Evolutionary conservation across 2,329 filamentous ascomycete species (phyloP), one percentile per base, ranked within the genome.

Genomic region (Leptographium lundbergii): DNA sequence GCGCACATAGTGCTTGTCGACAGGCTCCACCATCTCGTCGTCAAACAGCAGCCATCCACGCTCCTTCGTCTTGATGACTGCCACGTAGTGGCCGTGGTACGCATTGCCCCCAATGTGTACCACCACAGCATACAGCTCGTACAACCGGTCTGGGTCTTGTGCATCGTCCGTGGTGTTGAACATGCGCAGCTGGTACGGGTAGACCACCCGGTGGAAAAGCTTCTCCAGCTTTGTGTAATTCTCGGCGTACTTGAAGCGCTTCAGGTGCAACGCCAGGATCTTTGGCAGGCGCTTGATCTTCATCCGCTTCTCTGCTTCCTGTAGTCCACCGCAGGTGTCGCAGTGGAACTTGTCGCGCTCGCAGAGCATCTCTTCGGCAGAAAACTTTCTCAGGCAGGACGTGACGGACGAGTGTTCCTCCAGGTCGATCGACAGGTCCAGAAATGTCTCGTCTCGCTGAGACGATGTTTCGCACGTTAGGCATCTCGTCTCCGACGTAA

Each of bases 301-400:
- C 94, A 99, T 99, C 63, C 94, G 84, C 77, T 97, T 99, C 72
- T 99, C 94, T 0, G 94, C 94, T 73, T 99, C 94, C 72, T 99
- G 94, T 59, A 99, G 76, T 3, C 94, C 94, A 57, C 94, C 94
- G 66, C 94, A 99, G 66, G 91, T 91, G 70, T 99, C 94, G 73
- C 94, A 99, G 69, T 99, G 92, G 65, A 99, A 99, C 70, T 99
- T 99, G 76, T 99, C 97, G 61, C 91, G 82, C 74, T 99, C 94
- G 69, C 94, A 97, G 60, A 99, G 80, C 90, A 97, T 96, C 72
- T 99, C 94, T 67, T 97, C 94, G 53, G 94, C 91, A 0, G 94
- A 99, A 68, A 99, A 99, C 67, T 96, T 96, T 61, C 89, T 83
- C 63, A 99, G 74, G 70, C 94, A 99, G 29, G 94, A 92, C 3